These are phyloP conservation scores for Monosporascus sp. DNA, from an alignment of 2,329 filamentous ascomycete genomes.

Conservation along the genomic window DNA sequence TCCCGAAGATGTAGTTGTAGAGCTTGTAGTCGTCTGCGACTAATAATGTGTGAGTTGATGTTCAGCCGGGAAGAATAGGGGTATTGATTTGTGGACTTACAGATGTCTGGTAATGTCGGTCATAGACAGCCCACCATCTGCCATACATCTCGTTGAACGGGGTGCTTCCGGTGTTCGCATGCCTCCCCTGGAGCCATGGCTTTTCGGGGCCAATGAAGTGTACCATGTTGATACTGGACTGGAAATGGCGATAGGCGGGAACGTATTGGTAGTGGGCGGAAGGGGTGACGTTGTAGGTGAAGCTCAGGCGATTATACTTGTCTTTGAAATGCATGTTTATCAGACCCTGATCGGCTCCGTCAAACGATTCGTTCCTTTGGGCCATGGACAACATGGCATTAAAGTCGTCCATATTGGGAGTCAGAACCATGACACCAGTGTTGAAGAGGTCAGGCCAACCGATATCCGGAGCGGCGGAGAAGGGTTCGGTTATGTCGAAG, in stretches of 20 bases:
- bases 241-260: slow-evolving; percentile 89
- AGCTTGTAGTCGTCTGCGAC: slow-evolving; percentile 6
- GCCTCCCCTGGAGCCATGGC: slow-evolving; percentile 70
- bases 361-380: slow-evolving; percentile 83
- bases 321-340: slow-evolving; percentile 90
- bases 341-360: slow-evolving; percentile 92
- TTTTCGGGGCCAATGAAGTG: slow-evolving; percentile 94
- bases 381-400: slow-evolving; percentile 80
- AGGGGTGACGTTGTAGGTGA: slow-evolving; percentile 95
- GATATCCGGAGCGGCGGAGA: slow-evolving; percentile 81
- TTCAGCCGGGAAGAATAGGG: slow-evolving; percentile 2
- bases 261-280: slow-evolving; percentile 97
- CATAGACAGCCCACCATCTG: slow-evolving; percentile 93
- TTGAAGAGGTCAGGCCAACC: slow-evolving; percentile 99
- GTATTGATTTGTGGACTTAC: slow-evolving; percentile 31
- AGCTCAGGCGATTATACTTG: slow-evolving; percentile 81
- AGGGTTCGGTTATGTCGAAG: slow-evolving; percentile 58
- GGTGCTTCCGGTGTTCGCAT: slow-evolving; percentile 46
- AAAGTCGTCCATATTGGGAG: slow-evolving; percentile 81
- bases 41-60: slow-evolving; percentile 13
- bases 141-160: slow-evolving; percentile 80
- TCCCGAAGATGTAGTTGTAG: slow-evolving; percentile 1
- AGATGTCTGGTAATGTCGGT: slow-evolving; percentile 66
- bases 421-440: slow-evolving; percentile 90
- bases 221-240: slow-evolving; percentile 80